phyloP scores from a whole-genome alignment of 176 grass and related monocot genomes.

The Triticum turgidum region DNA sequence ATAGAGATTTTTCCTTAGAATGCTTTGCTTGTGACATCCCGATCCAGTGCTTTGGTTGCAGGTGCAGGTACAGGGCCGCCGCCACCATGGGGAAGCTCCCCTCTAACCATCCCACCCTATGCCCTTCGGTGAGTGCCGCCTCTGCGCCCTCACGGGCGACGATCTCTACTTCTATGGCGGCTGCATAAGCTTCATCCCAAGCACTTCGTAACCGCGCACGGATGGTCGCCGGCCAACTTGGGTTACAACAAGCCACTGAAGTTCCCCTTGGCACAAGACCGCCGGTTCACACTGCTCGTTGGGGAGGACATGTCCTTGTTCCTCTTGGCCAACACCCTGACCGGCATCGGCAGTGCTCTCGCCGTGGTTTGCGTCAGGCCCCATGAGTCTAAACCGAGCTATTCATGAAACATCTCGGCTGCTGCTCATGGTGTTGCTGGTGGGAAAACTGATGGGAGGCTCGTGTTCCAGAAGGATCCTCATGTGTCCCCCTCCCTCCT shows the following conservation, averaged over 20 bases:
- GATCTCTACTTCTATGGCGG: no score
- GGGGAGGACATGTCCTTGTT: constrained; percentile 24
- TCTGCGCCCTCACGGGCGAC: no score
- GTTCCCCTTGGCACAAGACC: not conserved
- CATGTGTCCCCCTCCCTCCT: not conserved
- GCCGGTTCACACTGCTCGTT: constrained; percentile 4
- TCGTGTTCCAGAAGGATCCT: constrained; percentile 20
- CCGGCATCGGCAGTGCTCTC: not conserved
- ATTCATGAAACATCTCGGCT: constrained; percentile 7
- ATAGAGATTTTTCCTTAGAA: no score
- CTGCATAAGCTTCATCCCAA: no score
- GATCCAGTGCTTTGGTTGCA: no score
- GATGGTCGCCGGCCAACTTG: not conserved
- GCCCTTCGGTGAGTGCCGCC: no score
- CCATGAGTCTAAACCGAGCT: not conserved
- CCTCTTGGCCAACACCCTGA: not conserved
- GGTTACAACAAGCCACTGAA: not conserved
- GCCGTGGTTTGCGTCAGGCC: not conserved
- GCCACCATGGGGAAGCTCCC: no score
- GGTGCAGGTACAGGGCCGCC: no score
- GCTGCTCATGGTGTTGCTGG: not conserved
- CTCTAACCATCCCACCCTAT: no score
- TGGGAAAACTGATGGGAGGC: not conserved
- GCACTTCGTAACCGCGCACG: not conserved
- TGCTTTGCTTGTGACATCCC: no score